These are phyloP conservation scores for Mitragyna speciosa DNA, from an alignment of 257 asterid genomes.

Conservation along the genomic window DNA sequence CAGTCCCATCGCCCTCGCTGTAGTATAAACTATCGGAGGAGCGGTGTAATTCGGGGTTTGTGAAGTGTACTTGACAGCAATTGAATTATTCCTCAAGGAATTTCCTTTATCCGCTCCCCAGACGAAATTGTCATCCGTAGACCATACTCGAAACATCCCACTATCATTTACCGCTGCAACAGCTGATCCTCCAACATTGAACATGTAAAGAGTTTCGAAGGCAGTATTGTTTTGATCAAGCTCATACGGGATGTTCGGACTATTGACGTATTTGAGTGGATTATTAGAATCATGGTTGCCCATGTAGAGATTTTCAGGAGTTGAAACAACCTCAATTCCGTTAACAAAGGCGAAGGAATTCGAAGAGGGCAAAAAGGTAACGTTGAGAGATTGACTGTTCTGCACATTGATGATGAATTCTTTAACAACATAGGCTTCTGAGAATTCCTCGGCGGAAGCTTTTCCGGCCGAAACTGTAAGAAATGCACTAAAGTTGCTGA, in stretches of 20 bases:
- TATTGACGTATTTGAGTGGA: neutral
- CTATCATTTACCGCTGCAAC: conserved; percentile 24
- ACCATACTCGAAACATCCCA: conserved; percentile 66
- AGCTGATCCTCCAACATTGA: conserved; percentile 39
- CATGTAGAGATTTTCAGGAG: conserved; percentile 35
- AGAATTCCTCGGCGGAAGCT: neutral
- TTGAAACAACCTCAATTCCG: conserved; percentile 62
- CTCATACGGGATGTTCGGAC: neutral
- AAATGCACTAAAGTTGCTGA: conserved; percentile 46
- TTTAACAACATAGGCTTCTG: neutral
- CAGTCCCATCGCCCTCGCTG: conserved; percentile 27
- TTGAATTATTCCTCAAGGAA: neutral
- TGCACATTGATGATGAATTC: conserved; percentile 37
- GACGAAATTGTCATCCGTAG: conserved; percentile 12
- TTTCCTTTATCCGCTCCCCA: neutral
- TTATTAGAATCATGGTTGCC: conserved; percentile 1
- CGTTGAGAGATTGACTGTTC: conserved; percentile 24
- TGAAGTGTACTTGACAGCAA: conserved; percentile 20
- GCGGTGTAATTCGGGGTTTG: conserved; percentile 43
- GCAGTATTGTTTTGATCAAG: conserved; percentile 25
- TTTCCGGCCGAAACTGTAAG: neutral
- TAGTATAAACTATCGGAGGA: conserved; percentile 40
- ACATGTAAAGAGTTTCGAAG: conserved; percentile 45
- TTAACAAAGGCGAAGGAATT: conserved; percentile 53
- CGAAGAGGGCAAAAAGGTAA: conserved; percentile 42